A percentile compares a stretch with the other conserved stretches of the same genome.
Evolutionary conservation across 805 yeast genomes (phyloP).

Genomic region (Metschnikowia borealis): DNA sequence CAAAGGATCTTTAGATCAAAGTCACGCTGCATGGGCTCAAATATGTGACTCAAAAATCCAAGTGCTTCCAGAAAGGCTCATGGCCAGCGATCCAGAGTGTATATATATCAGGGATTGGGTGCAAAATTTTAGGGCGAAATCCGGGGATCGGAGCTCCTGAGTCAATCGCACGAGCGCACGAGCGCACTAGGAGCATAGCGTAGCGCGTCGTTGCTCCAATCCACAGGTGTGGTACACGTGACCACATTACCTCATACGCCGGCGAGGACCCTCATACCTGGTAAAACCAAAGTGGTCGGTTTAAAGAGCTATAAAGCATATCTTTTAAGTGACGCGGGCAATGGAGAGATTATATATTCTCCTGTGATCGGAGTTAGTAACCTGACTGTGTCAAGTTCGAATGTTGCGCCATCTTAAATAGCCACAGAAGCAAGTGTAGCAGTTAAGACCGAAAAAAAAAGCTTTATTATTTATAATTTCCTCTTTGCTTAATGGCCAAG

Average conservation of each 20-base stretch:
- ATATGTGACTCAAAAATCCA: background rate
- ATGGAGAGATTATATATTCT: background rate
- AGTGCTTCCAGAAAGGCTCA: background rate
- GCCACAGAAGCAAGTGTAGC: no score
- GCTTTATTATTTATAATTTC: background rate
- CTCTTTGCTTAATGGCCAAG: no score
- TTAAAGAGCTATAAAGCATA: background rate
- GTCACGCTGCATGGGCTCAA: background rate
- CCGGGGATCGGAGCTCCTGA: constrained; percentile 18
- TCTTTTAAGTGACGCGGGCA: background rate
- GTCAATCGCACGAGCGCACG: background rate
- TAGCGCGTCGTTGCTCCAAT: background rate
- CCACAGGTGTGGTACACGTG: background rate
- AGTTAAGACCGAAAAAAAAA: no score
- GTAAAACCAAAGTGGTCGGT: background rate
- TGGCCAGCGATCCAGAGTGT: background rate
- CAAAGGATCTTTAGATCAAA: background rate
- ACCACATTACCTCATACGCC: background rate
- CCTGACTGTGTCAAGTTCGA: background rate
- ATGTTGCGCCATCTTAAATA: background rate
- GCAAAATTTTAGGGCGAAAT: constrained; percentile 16
- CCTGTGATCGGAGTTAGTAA: background rate
- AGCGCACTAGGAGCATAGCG: background rate
- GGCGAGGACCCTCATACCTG: background rate
- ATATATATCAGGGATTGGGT: constrained; percentile 12